phyloP scores from a whole-genome alignment of 306 rosid species.

The Lupinus albus region DNA sequence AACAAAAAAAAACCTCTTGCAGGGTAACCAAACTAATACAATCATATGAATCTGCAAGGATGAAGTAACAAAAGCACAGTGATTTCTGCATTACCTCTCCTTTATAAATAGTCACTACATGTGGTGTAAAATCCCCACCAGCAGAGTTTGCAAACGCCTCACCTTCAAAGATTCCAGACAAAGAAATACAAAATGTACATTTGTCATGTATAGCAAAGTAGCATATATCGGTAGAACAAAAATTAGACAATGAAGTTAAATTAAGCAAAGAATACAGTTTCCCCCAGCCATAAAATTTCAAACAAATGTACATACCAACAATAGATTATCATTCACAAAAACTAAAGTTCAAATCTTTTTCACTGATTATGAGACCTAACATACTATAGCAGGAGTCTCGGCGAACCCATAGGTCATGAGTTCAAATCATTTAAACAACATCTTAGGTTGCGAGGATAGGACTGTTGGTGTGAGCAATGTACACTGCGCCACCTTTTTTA shows the following conservation, averaged over 20 bases:
- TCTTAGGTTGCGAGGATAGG: no score
- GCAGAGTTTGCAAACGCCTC: slow-evolving; percentile 60
- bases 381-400: no score
- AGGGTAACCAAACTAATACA: neutral
- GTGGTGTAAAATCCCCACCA: slow-evolving; percentile 71
- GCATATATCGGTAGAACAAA: neutral
- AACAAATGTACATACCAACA: neutral
- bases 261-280: neutral
- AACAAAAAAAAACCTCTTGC: neutral
- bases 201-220: neutral
- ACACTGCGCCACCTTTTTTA: no score
- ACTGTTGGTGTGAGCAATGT: no score
- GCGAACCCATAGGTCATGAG: no score
- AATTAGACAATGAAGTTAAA: slow-evolving; percentile 3
- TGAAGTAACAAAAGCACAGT: neutral
- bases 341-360: slow-evolving; percentile 40
- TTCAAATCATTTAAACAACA: no score
- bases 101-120: slow-evolving; percentile 62
- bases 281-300: neutral
- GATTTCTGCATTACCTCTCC: slow-evolving; percentile 67
- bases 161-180: slow-evolving; percentile 55
- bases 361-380: slow-evolving; percentile 36
- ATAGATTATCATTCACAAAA: slow-evolving; percentile 19
- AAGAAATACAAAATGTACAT: slow-evolving; percentile 23
- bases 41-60: slow-evolving; percentile 20